Evolutionary conservation across 2,329 filamentous ascomycete species (phyloP), one percentile per base, ranked within the genome.

Genomic region (Claviceps fusiformis): DNA sequence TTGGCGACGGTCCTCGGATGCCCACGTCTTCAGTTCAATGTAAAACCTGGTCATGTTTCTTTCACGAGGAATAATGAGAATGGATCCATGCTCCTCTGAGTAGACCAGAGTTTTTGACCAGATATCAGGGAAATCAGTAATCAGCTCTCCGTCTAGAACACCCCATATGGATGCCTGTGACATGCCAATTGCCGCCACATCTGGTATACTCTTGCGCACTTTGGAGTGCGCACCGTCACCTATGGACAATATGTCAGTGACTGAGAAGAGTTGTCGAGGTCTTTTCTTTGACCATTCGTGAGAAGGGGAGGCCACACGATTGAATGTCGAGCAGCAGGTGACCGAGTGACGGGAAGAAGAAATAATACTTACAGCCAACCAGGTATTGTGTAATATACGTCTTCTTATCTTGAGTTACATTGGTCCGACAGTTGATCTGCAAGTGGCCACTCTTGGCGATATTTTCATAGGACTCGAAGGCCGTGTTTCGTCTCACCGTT

Each of bases 21-120:
- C 61, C 54, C 63, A 65, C 15, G 73, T 70, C 65, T 79, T 80
- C 54, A 80, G 73, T 65, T 81, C 77, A 56, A 80, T 78, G 61
- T 80, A 81, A 62, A 81, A 73, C 49, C 85, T 78, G 0, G 85
- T 88, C 77, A 88, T 81, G 62, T 86, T 85, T 46, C 83, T 75
- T 66, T 89, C 85, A 44, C 85, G 79, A 5, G 86, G 86, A 54
- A 88, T 84, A 65, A 86, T 85, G n/a, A 89, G 74, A 49, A 88
- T 81, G 0, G 84, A 86, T 3, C 85, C 85, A 48, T 81, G 75
- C 56, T 80, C 75, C 58, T 87, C 80, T 2, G 81, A 84, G 59
- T 84, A 83, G 8, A 87, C 75, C 0, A 86, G 77, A 0, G 83
- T 83, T 69, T 88, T 88, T 66, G 81, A 85, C 83, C 84, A 88